Base-by-base conservation (phyloP, 164 flowering plant genomes). In the Aristolochia contorta region DNA sequence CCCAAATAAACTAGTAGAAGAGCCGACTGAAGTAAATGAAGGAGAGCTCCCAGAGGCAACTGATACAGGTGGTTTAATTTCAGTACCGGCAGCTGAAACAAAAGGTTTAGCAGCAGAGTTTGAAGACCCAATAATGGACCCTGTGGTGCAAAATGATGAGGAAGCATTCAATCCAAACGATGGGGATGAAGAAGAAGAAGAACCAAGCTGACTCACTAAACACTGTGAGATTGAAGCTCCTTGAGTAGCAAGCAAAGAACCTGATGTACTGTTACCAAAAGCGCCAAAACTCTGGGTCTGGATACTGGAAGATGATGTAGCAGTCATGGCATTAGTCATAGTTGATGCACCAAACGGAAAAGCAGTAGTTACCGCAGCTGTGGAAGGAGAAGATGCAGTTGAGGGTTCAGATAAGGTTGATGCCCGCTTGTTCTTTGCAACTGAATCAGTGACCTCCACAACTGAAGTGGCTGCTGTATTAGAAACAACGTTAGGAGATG, bases 271-370 rank as follows among this genome's bases (percentile, higher is more conserved):
- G 61, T 57, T 51, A 54, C 50, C 56, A 57, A 68, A 72, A 47
- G 67, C 47, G 63, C 37, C 62, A 54, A 80, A 62, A 66, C 68
- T 72, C 62, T 65, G 80, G 59, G 73, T 33, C 49, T 68, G 73
- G 46, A 49, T 72, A 62, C 53, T 70, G 32, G 73, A 59, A 59
- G 78, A 47, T 22, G 80, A 64, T 45, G 80, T 24, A 0, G 57
- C 23, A n/a, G 47, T 47, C 21, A n/a, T 25, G 22, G 60, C 52
- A 65, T 12, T 43, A 32, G 67, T 33, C 22, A 74, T 16, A 21
- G 75, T 48, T 18, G 80, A 58, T 65, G 82, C 71, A 64, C 62
- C 30, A 46, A 82, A 75, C 15, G 76, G 77, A 75, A 80, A 82
- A 68, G 68, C 60, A 54, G 71, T 56, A 51, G 57, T 76, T 13